Percentiles rank a stretch among this genome's conserved stretches.
These are phyloP conservation scores for Chaetomium cochliodes DNA, from an alignment of 495 filamentous ascomycete species.

Conservation along the genomic window DNA sequence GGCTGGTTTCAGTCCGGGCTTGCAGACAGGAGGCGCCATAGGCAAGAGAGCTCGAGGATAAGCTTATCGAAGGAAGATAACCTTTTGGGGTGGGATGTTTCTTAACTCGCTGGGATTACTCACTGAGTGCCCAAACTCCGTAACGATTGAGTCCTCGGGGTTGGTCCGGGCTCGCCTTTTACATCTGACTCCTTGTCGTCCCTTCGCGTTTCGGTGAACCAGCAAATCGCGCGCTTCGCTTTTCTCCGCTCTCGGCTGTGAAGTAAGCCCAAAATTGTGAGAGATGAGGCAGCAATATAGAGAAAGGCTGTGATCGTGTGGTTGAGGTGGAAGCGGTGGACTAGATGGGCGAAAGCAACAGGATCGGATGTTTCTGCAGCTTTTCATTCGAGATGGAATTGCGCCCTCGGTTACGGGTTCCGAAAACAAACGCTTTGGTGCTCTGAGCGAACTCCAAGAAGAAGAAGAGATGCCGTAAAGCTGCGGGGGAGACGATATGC, in stretches of 20 bases:
- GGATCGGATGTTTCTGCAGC: neutral
- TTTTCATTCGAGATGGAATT: constrained; percentile 13
- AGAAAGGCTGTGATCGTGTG: neutral
- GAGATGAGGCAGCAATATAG: neutral
- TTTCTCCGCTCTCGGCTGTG: neutral
- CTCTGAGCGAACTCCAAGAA: constrained; percentile 15
- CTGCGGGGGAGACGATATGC: constrained; percentile 31
- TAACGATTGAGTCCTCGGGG: no score
- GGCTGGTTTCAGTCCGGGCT: neutral
- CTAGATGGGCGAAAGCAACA: neutral
- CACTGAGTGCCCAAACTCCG: no score
- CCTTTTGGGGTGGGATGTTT: neutral
- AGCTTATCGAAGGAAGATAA: neutral
- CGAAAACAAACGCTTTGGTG: constrained; percentile 29
- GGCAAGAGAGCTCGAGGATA: neutral
- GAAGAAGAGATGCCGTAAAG: constrained; percentile 32
- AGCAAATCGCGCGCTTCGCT: no score
- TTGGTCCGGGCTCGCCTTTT: neutral
- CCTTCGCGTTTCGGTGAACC: neutral
- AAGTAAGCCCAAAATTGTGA: neutral
- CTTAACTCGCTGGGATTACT: neutral
- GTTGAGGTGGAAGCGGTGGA: neutral
- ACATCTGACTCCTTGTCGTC: neutral
- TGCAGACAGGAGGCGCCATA: neutral
- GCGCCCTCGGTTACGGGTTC: neutral